Base-by-base conservation (phyloP, 257 asterid species). In the Solanum sejunctum region DNA sequence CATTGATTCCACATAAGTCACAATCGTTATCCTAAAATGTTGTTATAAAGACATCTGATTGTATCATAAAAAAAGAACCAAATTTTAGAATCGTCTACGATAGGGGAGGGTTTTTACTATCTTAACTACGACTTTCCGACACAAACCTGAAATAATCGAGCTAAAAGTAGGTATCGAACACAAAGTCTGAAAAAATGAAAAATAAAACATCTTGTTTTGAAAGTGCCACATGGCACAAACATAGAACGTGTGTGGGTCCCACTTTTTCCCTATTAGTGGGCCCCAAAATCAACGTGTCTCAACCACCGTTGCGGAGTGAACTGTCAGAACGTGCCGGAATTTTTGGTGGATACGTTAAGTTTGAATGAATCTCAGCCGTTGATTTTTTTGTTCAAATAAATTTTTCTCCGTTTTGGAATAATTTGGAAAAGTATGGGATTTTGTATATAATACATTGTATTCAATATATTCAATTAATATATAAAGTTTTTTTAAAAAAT, bases 171-270 rank as follows among this genome's bases (percentile, higher is more conserved):
- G 8, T 67, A 32, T 0, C 6, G 7, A 3, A 28, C 32, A 28
- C 3, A 0, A 0, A 3, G 3, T 32, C 3, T 0, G 3, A 32
- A 3, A 8, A 57, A 18, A 57, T 16, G 6, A 56, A 56, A 55
- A 55, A 17, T 16, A 10, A 11, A 4, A 2, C 7, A 17, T 12
- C 6, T 23, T 8, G 15, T 8, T 69, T 20, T 71, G 56, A 9
- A 45, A 49, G 80, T 20, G 89, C 90, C 87, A 85, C 91, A 93
- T 93, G 95, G 95, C 97, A 84, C 81, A 89, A 88, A 56, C 86
- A 43, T n/a, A 89, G 83, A 93, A 92, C 91, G 91, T 93, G 93
- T 89, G 89, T 89, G 94, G 95, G 94, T 56, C 90, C 90, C 87
- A 90, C 90, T 45, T 84, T 82, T 66, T 57, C 21, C 51, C 23